These are phyloP conservation scores for Bassia scoparia DNA, from an alignment of 148 eudicot genomes.

Conservation along the genomic window DNA sequence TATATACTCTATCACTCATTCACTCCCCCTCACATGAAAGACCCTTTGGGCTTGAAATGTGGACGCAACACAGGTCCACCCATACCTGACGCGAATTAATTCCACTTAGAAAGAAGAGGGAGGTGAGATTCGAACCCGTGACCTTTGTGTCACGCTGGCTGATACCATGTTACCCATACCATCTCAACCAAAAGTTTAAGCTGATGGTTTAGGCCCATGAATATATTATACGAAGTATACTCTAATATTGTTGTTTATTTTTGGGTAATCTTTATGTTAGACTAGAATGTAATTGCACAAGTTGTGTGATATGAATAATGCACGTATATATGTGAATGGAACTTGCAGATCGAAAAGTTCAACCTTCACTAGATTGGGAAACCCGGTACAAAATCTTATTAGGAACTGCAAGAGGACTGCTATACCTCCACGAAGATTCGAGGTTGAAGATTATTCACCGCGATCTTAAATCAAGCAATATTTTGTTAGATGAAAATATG, in stretches of 20 bases:
- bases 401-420: slow-evolving; percentile 21
- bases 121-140: too few species aligned
- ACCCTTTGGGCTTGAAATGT: too few species aligned
- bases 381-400: slow-evolving; percentile 5
- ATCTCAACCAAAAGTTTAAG: too few species aligned
- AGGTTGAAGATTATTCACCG: slow-evolving; percentile 24
- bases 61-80: too few species aligned
- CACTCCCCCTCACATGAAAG: too few species aligned
- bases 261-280: not conserved
- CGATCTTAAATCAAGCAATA: slow-evolving; percentile 29
- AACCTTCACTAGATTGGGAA: slow-evolving; percentile 9
- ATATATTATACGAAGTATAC: too few species aligned
- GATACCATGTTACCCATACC: too few species aligned
- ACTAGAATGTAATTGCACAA: not conserved
- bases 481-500: slow-evolving; percentile 27
- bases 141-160: too few species aligned
- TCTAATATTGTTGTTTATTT: not conserved
- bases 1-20: too few species aligned
- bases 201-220: too few species aligned
- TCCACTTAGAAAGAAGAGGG: too few species aligned
- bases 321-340: not conserved
- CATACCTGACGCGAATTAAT: too few species aligned
- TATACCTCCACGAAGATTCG: slow-evolving; percentile 28
- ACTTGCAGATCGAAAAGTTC: slow-evolving; percentile 1
- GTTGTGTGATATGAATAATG: not conserved